Evolutionary conservation across 2,329 filamentous ascomycete species (phyloP), one percentile per base, ranked within the genome.

Genomic region (Pyricularia pennisetigena): DNA sequence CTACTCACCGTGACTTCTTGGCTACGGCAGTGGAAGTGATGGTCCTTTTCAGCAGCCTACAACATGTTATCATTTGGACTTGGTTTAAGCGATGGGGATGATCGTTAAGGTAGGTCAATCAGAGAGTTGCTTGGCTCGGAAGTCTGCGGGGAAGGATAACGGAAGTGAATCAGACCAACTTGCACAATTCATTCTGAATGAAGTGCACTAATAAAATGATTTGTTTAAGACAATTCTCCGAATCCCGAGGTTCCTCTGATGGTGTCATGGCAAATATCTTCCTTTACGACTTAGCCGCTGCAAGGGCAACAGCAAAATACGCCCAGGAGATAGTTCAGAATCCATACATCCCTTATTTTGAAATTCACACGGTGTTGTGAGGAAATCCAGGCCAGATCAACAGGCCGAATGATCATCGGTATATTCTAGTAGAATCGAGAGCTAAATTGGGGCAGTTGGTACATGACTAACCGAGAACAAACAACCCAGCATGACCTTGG

Each of bases 11-110:
- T 85, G 81, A 81, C 84, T 83, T 83, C 81, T 81, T 72, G 71
- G 79, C 77, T 66, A 71, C 72, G 78, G 75, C 57, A 61, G 79
- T 90, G 87, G 86, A 82, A 84, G 83, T 82, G 79, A 85, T 82
- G 89, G 88, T 92, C 90, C 89, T 89, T 82, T 83, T 83, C 81
- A 30, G 78, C 78, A 86, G 88, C 83, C 83, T 78, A 90, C 85
- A 91, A 35, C n/a, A 35, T 35, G 3, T 82, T 14, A 16, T 24
- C 7, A 14, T 26, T 9, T 16, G 9, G 12, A 26, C 23, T 61
- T 26, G n/a, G 57, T 24, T 26, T 26, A 14, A 23, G 57, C 23
- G n/a, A 26, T 12, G 23, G n/a, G n/a, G 5, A 61, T 24, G 23
- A 61, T 61, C n/a, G 41, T 16, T 49, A 20, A 14, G 41, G 16